phyloP scores from a whole-genome alignment of 1,139 yeast genomes.

The Lodderomyces parapsilosis region DNA sequence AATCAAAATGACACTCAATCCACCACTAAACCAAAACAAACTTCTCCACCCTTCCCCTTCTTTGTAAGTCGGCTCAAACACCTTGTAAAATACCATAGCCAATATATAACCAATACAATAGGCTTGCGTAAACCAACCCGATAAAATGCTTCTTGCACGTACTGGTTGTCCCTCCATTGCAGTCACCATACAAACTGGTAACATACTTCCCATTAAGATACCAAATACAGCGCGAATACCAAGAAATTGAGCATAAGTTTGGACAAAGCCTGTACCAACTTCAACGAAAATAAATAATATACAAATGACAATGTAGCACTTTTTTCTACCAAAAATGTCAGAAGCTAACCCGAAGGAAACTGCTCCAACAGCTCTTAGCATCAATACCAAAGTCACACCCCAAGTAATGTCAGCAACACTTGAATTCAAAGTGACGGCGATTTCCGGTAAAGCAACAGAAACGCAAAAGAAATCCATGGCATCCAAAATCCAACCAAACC shows the following conservation, averaged over 20 bases:
- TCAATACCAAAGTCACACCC: constrained; percentile 78
- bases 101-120: constrained; percentile 39
- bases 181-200: constrained; percentile 30
- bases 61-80: constrained; percentile 64
- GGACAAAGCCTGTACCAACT: constrained; percentile 70
- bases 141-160: constrained; percentile 33
- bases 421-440: constrained; percentile 54
- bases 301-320: constrained; percentile 62
- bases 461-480: constrained; percentile 77
- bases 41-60: constrained; percentile 61
- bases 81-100: constrained; percentile 36
- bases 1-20: constrained; percentile 34
- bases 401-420: constrained; percentile 61
- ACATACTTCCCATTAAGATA: no score
- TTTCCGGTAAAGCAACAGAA: constrained; percentile 54
- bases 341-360: constrained; percentile 63
- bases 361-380: constrained; percentile 85
- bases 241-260: constrained; percentile 60
- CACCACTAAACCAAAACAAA: no score
- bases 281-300: constrained; percentile 56
- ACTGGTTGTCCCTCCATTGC: constrained; percentile 38
- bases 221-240: constrained; percentile 54
- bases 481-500: constrained; percentile 77
- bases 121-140: constrained; percentile 41
- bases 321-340: constrained; percentile 71